These are phyloP conservation scores for Phytopythium ostracodes DNA, from an alignment of 352 stramenopile species.

Conservation along the genomic window DNA sequence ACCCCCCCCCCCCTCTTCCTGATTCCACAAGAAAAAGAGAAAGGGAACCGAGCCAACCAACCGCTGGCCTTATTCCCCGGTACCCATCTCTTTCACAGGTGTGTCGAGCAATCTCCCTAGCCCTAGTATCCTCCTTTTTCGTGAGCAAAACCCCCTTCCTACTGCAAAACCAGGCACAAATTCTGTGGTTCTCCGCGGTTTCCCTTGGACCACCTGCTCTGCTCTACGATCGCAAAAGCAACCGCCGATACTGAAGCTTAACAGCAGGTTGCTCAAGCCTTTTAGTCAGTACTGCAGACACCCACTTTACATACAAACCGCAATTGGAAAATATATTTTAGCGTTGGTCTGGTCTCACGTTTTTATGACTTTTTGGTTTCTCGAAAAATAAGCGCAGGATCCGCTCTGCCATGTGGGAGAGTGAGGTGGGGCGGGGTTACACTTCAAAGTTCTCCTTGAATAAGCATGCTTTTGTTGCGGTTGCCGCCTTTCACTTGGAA, in stretches of 20 bases:
- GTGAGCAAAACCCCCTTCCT: not conserved
- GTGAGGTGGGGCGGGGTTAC: too few relatives aligned
- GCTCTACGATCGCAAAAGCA: not conserved
- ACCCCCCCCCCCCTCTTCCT: not conserved
- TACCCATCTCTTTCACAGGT: not conserved
- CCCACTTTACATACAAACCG: not conserved
- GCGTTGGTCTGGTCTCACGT: not conserved
- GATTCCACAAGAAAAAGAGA: constrained; percentile 3
- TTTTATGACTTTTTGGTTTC: not conserved
- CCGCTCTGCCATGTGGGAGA: too few relatives aligned
- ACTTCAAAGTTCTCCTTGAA: not conserved
- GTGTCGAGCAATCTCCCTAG: not conserved
- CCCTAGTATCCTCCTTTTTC: constrained; percentile 3
- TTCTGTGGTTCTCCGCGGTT: not conserved
- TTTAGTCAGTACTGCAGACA: too few relatives aligned
- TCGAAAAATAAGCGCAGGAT: not conserved
- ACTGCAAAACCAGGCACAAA: not conserved
- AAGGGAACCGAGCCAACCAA: not conserved
- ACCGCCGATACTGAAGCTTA: not conserved
- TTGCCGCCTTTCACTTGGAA: not conserved
- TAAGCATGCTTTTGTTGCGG: not conserved
- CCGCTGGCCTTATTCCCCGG: not conserved
- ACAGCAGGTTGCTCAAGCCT: not conserved
- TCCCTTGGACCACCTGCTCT: not conserved
- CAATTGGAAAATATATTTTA: not conserved